Evolutionary conservation across 1,284 basidiomycete genomes (phyloP).

Genomic region (Tylopilus sp.): DNA sequence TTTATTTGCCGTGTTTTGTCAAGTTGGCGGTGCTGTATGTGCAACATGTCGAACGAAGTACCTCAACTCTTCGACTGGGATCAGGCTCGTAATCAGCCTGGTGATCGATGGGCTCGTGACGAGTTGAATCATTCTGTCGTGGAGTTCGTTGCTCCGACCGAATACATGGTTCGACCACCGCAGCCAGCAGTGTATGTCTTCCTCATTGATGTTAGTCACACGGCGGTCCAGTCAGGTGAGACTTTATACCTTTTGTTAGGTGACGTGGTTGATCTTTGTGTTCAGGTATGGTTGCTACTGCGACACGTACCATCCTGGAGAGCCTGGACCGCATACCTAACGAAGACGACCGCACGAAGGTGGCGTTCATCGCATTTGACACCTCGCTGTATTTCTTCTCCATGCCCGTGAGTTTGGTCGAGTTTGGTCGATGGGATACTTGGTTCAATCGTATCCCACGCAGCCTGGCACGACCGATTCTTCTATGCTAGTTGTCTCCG

Average conservation of each 20-base stretch:
- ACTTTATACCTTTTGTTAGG: neutral
- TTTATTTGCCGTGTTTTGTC: conserved; percentile 9
- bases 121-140: conserved; percentile 93
- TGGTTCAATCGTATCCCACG: neutral
- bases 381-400: conserved; percentile 96
- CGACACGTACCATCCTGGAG: conserved; percentile 92
- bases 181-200: conserved; percentile 97
- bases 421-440: neutral
- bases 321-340: conserved; percentile 94
- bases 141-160: conserved; percentile 96
- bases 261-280: conserved; percentile 4
- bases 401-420: conserved; percentile 53
- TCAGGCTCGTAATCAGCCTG: conserved; percentile 87
- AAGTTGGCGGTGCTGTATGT: conserved; percentile 99
- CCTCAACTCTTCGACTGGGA: conserved; percentile 99
- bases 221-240: conserved; percentile 81
- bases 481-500: conserved; percentile 94
- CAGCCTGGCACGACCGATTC: conserved; percentile 81
- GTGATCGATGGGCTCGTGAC: conserved; percentile 89
- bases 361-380: conserved; percentile 92
- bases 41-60: conserved; percentile 97
- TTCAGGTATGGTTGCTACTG: conserved; percentile 94
- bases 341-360: conserved; percentile 87
- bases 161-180: conserved; percentile 99
- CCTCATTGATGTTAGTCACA: conserved; percentile 93